These are phyloP conservation scores for Elsinoe australis DNA, from an alignment of 2,329 filamentous ascomycete genomes.

Conservation along the genomic window DNA sequence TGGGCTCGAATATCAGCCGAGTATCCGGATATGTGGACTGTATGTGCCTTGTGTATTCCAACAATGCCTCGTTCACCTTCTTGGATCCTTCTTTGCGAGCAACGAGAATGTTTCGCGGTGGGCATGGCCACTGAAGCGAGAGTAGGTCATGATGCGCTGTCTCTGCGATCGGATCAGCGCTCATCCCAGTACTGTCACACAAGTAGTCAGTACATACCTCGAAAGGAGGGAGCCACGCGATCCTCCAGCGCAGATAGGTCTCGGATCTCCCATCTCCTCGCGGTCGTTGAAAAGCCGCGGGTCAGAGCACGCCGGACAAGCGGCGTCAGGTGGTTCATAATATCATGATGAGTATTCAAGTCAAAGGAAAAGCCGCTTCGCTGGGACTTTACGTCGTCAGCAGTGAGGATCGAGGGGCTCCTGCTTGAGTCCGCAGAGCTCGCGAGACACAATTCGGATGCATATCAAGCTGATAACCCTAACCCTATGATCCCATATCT, in stretches of 20 bases:
- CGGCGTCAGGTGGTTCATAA: conserved; percentile 27
- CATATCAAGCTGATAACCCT: too few species aligned
- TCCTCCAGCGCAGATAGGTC: conserved; percentile 45
- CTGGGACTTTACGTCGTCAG: too few species aligned
- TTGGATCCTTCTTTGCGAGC: conserved; percentile 58
- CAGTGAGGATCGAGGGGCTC: too few species aligned
- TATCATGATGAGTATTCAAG: conserved; percentile 25
- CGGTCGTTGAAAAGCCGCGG: conserved; percentile 46
- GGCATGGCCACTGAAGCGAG: conserved; percentile 58
- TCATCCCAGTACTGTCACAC: conserved; percentile 27
- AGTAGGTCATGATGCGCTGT: conserved; percentile 53
- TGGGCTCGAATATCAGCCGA: conserved; percentile 74
- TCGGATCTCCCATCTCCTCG: conserved; percentile 41
- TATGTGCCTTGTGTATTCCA: conserved; percentile 61
- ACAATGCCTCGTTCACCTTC: conserved; percentile 47
- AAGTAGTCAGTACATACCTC: conserved; percentile 41
- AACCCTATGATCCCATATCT: too few species aligned
- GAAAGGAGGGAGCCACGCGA: conserved; percentile 56
- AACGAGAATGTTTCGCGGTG: conserved; percentile 60
- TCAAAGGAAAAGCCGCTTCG: too few species aligned
- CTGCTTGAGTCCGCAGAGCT: too few species aligned
- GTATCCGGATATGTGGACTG: conserved; percentile 70
- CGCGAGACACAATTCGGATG: too few species aligned
- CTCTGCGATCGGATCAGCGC: conserved; percentile 37
- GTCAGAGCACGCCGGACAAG: conserved; percentile 20